A percentile compares a stretch with the other conserved stretches of the same genome.
Conservation (phyloP, 2,329 filamentous ascomycete genomes). For the Ophiobolus disseminans region DNA sequence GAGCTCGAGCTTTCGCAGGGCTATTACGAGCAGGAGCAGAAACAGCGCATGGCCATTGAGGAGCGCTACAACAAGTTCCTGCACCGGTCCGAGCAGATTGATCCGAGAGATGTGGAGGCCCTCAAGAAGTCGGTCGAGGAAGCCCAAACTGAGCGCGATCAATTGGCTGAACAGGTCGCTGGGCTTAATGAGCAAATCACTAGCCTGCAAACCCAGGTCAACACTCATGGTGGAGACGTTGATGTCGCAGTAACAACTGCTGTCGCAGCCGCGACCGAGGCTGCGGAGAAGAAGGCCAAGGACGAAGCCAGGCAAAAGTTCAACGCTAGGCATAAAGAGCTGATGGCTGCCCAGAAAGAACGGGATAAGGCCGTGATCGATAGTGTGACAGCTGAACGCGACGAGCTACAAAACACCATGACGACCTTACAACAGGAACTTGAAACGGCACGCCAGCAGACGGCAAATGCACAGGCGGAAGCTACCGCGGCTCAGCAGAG, state of each 20-base stretch:
- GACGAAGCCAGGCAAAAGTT: conserved; percentile 71
- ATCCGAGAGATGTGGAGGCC: conserved; percentile 89
- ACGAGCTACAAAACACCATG: conserved; percentile 55
- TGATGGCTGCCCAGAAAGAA: conserved; percentile 49
- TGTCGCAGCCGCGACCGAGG: conserved; percentile 41
- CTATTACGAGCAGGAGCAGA: conserved; percentile 85
- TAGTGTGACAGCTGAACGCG: conserved; percentile 66
- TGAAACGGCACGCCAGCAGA: conserved; percentile 58
- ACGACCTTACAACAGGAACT: conserved; percentile 61
- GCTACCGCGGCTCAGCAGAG: conserved; percentile 55
- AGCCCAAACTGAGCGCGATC: conserved; percentile 60
- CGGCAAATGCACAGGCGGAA: conserved; percentile 24
- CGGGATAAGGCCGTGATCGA: no score
- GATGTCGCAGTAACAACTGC: conserved; percentile 19
- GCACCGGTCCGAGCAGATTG: conserved; percentile 93
- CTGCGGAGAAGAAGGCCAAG: conserved; percentile 62
- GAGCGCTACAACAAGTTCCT: conserved; percentile 95
- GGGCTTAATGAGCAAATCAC: conserved; percentile 56
- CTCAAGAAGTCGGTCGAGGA: conserved; percentile 77
- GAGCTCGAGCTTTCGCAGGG: conserved; percentile 82
- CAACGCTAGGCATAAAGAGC: conserved; percentile 44
- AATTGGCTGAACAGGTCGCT: conserved; percentile 59
- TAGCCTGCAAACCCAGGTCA: conserved; percentile 52
- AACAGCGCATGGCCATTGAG: conserved; percentile 93
- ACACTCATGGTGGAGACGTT: conserved; percentile 49